Evolutionary conservation across 139 green algal genomes (phyloP), one percentile per base, ranked within the genome.

Genomic region (Chlamydomonas sp.): DNA sequence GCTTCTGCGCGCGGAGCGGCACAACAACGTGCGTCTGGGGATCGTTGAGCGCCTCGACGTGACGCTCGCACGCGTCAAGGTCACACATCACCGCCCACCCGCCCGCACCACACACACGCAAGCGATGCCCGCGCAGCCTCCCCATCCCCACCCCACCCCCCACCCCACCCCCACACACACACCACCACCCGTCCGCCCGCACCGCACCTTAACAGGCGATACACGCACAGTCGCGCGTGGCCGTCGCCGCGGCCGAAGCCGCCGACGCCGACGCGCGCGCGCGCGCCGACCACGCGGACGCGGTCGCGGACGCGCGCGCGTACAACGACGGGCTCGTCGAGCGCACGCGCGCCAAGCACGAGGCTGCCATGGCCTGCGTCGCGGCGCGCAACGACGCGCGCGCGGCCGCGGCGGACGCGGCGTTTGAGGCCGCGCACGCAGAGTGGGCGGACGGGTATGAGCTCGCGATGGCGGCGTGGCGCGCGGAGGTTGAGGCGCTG

Each of bases 11-110:
- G 49, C 35, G 2, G 67, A 84, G 67, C 72, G 82, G 5, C 47
- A 67, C 20, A 80, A 79, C 50, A 82, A 85, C 73, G 8, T 70
- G 63, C 63, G 35, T 35, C 63, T 70, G 63, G 37, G 35, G 5
- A 77, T 83, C 13, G 3, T 20, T 1, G 77, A 83, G 77, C 58
- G 34, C 24, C 66, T 83, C 20, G 77, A 83, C 35, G 65, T 70
- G 20, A 83, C 77, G 5, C 66, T 83, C 64, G 72, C 74, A 39
- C 68, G 77, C 0, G 72, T 83, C 29, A 39, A 64, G 71, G 67
- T 43, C 2, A n/a, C n/a, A n/a, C n/a, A n/a, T n/a, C n/a, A n/a
- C n/a, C n/a, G n/a, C n/a, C n/a, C n/a, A n/a, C n/a, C n/a, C n/a
- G n/a, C n/a, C n/a, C n/a, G n/a, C n/a, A n/a, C n/a, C n/a, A n/a